These are phyloP conservation scores for Nigrograna mackinnonii DNA, from an alignment of 2,329 filamentous ascomycete species.

Conservation along the genomic window DNA sequence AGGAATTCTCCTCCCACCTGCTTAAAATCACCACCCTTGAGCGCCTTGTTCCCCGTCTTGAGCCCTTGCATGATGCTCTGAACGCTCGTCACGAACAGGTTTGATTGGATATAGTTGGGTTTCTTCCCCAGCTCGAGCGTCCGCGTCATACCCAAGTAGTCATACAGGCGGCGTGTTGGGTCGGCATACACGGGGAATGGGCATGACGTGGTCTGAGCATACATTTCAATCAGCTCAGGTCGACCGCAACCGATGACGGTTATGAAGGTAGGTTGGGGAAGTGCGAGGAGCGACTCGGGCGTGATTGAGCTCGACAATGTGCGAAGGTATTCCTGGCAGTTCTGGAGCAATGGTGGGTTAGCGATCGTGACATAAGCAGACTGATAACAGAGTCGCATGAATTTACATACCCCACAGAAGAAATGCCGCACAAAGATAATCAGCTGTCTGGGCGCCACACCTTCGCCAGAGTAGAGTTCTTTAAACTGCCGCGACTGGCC, in stretches of 20 bases:
- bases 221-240: constrained; percentile 68
- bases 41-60: constrained; percentile 60
- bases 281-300: constrained; percentile 45
- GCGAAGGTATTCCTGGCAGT: constrained; percentile 76
- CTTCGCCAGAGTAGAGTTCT: constrained; percentile 37
- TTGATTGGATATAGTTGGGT: constrained; percentile 68
- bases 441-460: constrained; percentile 56
- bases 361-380: neutral
- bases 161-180: constrained; percentile 68
- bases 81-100: constrained; percentile 49
- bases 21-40: constrained; percentile 66
- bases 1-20: constrained; percentile 80
- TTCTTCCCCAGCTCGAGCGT: constrained; percentile 63
- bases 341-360: constrained; percentile 49
- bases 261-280: constrained; percentile 63
- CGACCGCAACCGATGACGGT: constrained; percentile 74
- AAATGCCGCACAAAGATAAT: constrained; percentile 79
- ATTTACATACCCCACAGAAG: constrained; percentile 71
- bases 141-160: constrained; percentile 68
- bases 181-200: constrained; percentile 79
- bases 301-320: constrained; percentile 63
- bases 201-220: constrained; percentile 65
- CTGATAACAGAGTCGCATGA: neutral
- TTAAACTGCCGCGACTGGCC: constrained; percentile 41
- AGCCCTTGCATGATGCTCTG: constrained; percentile 64